Evolutionary conservation across 2,329 filamentous ascomycete genomes (phyloP), one percentile per base, ranked within the genome.

Genomic region (Venturia asperata): DNA sequence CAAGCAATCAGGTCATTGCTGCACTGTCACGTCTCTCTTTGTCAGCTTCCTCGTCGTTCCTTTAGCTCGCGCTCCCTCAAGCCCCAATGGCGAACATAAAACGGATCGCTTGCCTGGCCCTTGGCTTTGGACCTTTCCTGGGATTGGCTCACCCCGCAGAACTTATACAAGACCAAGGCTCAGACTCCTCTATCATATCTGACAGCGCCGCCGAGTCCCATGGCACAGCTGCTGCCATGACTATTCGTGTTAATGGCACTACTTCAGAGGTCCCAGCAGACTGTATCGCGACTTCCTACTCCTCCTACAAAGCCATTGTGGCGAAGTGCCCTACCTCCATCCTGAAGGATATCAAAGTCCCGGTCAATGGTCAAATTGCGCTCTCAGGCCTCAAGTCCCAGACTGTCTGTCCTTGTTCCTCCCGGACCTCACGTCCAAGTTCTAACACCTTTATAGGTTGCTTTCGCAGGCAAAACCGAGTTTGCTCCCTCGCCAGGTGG

Each of bases 1-100:
- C 30, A 37, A 37, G 52, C 52, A 58, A 34, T 58, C 52, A 58
- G 27, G 30, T 58, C 52, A 37, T 58, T 58, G 52, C 27, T n/a
- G n/a, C 2, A 5, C 1, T 19, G 10, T 37, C 52, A 58, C 27
- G 27, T 37, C 52, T 5, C 52, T 58, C 49, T 19, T 19, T 37
- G 4, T 5, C 27, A 17, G 5, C 24, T n/a, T 56, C n/a, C 27
- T 3, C 15, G 27, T 56, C 52, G 27, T 24, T 37, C 27, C 2
- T 19, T 52, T 10, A 24, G 10, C 17, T 19, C 4, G 37, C 30
- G 27, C 10, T 55, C 49, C 17, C n/a, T 58, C 27, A 3, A 37
- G 1, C 10, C 27, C 21, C 24, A 9, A 52, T 52, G 47, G 47
- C 21, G 11, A 52, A 27, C 24, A 27, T 21, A 52, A 7, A 21